These are phyloP conservation scores for Dimocarpus longan DNA, from an alignment of 345 rosid species.

Conservation along the genomic window DNA sequence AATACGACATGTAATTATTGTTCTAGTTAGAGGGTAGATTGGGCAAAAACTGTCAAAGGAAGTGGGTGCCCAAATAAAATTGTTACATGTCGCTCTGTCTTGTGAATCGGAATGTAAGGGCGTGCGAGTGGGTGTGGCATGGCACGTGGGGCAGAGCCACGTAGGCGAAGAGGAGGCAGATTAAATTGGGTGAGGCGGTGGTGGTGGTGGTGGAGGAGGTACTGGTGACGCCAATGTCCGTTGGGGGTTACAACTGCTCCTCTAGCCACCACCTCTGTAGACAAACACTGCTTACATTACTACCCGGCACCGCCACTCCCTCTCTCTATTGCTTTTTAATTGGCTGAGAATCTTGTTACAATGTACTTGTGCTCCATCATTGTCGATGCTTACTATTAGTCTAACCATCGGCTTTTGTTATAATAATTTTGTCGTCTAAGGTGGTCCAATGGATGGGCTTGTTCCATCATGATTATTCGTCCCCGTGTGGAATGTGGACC, in stretches of 20 bases:
- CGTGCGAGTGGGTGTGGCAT: background rate
- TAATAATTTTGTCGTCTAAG: background rate
- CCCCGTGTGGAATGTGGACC: too few species aligned
- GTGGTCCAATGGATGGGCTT: background rate
- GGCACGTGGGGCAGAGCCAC: constrained; percentile 21
- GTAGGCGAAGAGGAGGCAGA: background rate
- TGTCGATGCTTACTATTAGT: background rate
- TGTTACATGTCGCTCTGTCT: background rate
- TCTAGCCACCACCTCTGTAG: background rate
- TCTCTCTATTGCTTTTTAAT: too few species aligned
- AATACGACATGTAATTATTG: background rate
- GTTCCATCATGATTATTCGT: too few species aligned
- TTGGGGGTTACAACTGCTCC: constrained; percentile 44
- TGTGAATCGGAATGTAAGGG: background rate
- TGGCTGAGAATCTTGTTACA: background rate
- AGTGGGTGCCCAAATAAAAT: background rate
- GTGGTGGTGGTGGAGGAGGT: background rate
- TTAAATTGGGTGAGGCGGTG: background rate
- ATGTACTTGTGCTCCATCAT: background rate
- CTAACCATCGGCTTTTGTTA: background rate
- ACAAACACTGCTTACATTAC: constrained; percentile 19
- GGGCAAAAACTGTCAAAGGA: background rate
- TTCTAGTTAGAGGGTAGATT: background rate
- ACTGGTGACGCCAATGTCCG: constrained; percentile 26
- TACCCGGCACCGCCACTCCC: too few species aligned